A percentile compares a stretch with the other conserved stretches of the same genome.
These are phyloP conservation scores for Rhodotorula kratochvilovae DNA, from an alignment of 768 basidiomycete genomes.

Conservation along the genomic window DNA sequence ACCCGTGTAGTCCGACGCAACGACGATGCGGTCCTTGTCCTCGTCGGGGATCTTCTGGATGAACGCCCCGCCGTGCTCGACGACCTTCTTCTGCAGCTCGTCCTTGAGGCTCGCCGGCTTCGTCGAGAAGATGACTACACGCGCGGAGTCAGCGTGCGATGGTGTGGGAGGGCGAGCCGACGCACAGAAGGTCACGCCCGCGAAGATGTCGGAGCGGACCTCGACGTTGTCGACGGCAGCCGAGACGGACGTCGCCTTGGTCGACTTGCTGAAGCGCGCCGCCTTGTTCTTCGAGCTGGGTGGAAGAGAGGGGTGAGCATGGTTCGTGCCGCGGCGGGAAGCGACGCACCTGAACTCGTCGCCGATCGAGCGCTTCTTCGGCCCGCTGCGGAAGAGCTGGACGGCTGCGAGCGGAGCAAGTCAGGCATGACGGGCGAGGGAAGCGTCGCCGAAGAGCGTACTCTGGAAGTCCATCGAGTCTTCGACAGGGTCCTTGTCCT, in stretches of 20 bases:
- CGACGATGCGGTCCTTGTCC: background rate
- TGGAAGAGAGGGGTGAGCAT: background rate
- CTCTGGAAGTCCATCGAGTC: background rate
- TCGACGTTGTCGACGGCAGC: conserved; percentile 61
- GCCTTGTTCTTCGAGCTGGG: conserved; percentile 37
- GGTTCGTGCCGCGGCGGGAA: background rate
- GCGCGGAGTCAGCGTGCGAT: background rate
- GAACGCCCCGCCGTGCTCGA: conserved; percentile 48
- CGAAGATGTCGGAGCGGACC: conserved; percentile 64
- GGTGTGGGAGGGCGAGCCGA: conserved; percentile 10
- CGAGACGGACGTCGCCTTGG: conserved; percentile 60
- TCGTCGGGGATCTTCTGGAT: conserved; percentile 2
- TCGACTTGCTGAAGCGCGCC: conserved; percentile 3
- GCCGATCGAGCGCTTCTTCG: conserved; percentile 49
- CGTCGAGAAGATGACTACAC: conserved; percentile 9
- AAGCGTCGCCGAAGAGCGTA: background rate
- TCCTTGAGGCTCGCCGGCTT: conserved; percentile 59
- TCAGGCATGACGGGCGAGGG: background rate
- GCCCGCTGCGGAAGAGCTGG: conserved; percentile 42
- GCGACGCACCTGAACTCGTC: conserved; percentile 9
- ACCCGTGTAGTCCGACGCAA: conserved; percentile 8
- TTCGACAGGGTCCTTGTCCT: background rate
- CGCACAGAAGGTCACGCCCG: conserved; percentile 74
- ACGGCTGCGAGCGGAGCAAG: background rate
- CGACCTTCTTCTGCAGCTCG: conserved; percentile 58